These are phyloP conservation scores for Elasticomyces elasticus DNA, from an alignment of 495 filamentous ascomycete genomes.

Conservation along the genomic window DNA sequence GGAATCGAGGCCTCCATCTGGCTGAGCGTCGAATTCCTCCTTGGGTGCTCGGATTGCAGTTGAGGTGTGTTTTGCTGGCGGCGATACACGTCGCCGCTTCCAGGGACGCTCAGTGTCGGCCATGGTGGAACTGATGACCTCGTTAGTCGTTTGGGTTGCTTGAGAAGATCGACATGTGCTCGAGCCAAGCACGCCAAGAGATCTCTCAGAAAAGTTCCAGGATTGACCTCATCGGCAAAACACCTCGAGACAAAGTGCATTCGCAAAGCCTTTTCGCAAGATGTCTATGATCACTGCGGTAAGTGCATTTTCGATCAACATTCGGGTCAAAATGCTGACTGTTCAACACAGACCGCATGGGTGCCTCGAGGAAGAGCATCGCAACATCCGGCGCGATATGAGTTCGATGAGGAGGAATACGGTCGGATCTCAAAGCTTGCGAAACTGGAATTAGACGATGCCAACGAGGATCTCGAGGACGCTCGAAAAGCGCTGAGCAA, in stretches of 20 bases:
- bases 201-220: not conserved
- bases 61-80: constrained; percentile 4
- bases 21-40: constrained; percentile 31
- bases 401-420: constrained; percentile 88
- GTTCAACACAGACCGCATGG: constrained; percentile 52
- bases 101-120: not conserved
- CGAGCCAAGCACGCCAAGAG: too few relatives aligned
- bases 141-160: too few relatives aligned
- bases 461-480: constrained; percentile 70
- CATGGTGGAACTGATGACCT: too few relatives aligned
- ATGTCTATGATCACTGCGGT: constrained; percentile 86
- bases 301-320: not conserved
- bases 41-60: not conserved
- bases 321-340: not conserved
- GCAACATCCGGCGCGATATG: constrained; percentile 79
- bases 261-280: constrained; percentile 1
- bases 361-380: constrained; percentile 90
- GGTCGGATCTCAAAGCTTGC: constrained; percentile 81
- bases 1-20: constrained; percentile 34
- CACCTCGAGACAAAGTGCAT: not conserved
- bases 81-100: constrained; percentile 8
- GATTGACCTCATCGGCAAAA: not conserved
- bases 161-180: too few relatives aligned
- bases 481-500: constrained; percentile 32
- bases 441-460: constrained; percentile 84